Evolutionary conservation across 1,284 basidiomycete species (phyloP), one percentile per base, ranked within the genome.

Genomic region (Porodaedalea pini): DNA sequence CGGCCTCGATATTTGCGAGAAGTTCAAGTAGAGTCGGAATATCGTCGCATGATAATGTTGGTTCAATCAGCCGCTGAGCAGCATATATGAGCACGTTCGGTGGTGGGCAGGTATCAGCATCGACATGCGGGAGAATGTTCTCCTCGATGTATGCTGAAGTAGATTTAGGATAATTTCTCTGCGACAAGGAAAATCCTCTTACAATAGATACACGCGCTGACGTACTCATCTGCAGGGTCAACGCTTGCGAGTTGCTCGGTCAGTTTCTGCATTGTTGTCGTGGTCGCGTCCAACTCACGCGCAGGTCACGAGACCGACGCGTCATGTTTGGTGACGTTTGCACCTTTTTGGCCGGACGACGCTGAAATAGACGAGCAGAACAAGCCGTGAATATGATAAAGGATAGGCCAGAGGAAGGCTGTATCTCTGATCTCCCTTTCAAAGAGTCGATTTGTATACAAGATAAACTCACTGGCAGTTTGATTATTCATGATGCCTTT

Each of bases 1-100:
- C 31, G 10, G 10, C 27, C 17, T 58, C 51, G 4, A 58, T 39
- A 13, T 54, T 37, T 6, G 36, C 57, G 25, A 58, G 21, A 6
- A 58, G n/a, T 7, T 53, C 57, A 11, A 58, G 50, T 0, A 58
- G 29, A 2, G 19, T 29, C 27, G 51, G 57, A 5, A 54, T 49
- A 19, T 39, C 17, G 8, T 49, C 52, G 27, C 25, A 48, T 5
- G 29, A 23, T 4, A 52, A 13, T 17, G 15, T 34, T 3, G 56
- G 56, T 11, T 57, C 7, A 2, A 39, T 23, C 29, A 57, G 34
- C 21, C 21, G 21, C 15, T 25, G 29, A 0, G 19, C 56, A 25
- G 34, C 7, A 29, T 52, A 47, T 2, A 45, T 25, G 23, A 57
- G 50, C 31, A 57, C 7, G 25, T 11, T 7, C 4, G 47, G 41